Evolutionary conservation across 2,329 filamentous ascomycete species (phyloP).

Genomic region (Neonectria hederae): DNA sequence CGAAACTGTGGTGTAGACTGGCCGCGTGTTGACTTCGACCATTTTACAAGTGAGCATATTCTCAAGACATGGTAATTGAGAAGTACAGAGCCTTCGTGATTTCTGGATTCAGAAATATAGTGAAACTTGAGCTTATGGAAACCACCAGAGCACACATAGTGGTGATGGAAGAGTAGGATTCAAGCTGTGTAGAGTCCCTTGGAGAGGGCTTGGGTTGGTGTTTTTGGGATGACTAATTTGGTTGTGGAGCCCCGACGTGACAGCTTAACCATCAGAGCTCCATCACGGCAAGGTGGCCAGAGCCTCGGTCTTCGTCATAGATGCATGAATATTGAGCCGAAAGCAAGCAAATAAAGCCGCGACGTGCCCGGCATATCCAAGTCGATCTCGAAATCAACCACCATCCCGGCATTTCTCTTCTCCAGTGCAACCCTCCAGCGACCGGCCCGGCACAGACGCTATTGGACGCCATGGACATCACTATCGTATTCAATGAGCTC

Average conservation of each 20-base stretch:
- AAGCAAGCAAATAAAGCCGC: constrained; percentile 24
- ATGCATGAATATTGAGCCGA: constrained; percentile 23
- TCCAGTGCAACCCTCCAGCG: constrained; percentile 15
- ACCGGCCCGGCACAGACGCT: constrained; percentile 21
- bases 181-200: no score
- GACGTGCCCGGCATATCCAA: not conserved
- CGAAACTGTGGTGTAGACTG: not conserved
- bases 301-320: constrained; percentile 25
- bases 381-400: not conserved
- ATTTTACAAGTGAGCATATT: not conserved
- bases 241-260: constrained; percentile 28
- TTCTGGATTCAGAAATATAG: not conserved
- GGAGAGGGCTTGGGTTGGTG: constrained; percentile 13
- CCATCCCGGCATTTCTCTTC: not conserved
- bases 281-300: constrained; percentile 40
- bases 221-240: constrained; percentile 36
- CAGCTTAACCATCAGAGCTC: constrained; percentile 34
- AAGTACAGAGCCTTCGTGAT: not conserved
- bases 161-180: constrained; percentile 11
- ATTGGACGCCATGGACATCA: constrained; percentile 66
- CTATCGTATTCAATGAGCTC: constrained; percentile 73
- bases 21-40: not conserved
- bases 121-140: not conserved
- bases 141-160: not conserved
- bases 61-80: not conserved